Evolutionary conservation across 2,329 filamentous ascomycete species (phyloP), one percentile per base, ranked within the genome.

Genomic region (Scortechinia acanthostroma): DNA sequence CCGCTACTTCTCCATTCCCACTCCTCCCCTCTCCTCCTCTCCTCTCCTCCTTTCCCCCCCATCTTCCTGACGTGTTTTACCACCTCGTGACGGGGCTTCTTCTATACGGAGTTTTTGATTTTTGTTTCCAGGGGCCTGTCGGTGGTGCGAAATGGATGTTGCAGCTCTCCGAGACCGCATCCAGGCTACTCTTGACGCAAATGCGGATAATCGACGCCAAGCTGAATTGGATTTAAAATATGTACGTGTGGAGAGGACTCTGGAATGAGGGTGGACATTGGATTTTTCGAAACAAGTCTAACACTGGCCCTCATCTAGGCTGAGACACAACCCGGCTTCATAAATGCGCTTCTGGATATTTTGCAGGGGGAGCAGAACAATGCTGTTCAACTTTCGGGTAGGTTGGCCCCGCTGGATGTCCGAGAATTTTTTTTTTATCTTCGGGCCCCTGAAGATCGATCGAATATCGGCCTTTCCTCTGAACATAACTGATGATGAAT

Each of bases 301-400:
- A n/a, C n/a, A n/a, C n/a, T n/a, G n/a, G n/a, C n/a, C n/a, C n/a
- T n/a, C n/a, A 10, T 40, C 20, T 40, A 40, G 35, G 35, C 35
- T 17, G 35, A 40, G 35, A 40, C 35, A 19, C 35, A 40, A 17
- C 35, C 35, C 17, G 35, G 35, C 10, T 40, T 40, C 17, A 40
- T 40, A 13, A 40, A 93, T 65, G 88, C 88, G 55, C 80, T 97
- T 50, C 75, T 96, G 58, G 88, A 94, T 62, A 90, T 98, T 58
- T 74, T 97, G 55, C 86, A 94, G 69, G 77, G 79, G 50, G 93
- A 98, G 68, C 86, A 91, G 67, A 87, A 95, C 55, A 75, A 81
- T 57, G 84, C 84, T 51, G 80, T 96, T 54, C 86, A 91, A 58
- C 76, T 96, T 47, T 91, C 91, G 49, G 88, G 35, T 40, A 40